Conservation (phyloP, 1,139 yeast genomes). For the Debaryomyces psychrophilus region DNA sequence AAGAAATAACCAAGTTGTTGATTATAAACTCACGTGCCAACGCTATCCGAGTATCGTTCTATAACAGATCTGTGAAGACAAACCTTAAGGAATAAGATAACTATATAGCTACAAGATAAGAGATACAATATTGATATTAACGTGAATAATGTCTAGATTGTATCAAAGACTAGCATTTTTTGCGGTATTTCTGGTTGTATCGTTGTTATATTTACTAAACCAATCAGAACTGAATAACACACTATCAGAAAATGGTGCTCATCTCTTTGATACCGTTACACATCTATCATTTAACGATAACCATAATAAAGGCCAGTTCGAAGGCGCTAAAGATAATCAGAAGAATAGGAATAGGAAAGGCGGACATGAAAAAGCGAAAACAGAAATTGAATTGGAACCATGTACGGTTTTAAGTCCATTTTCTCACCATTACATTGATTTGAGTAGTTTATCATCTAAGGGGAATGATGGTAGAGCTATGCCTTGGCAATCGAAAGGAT, state of each 20-base stretch:
- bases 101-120: neutral
- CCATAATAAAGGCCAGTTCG: conserved; percentile 4
- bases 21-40: neutral
- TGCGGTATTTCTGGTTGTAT: conserved; percentile 18
- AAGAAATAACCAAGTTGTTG: neutral
- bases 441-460: conserved; percentile 51
- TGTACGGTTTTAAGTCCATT: conserved; percentile 59
- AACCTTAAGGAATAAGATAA: neutral
- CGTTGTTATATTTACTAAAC: conserved; percentile 20
- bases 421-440: conserved; percentile 58
- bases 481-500: conserved; percentile 72
- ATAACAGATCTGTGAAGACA: neutral
- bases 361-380: conserved; percentile 16
- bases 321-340: neutral
- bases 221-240: conserved; percentile 15
- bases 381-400: conserved; percentile 33
- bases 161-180: conserved; percentile 24
- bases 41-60: neutral
- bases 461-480: conserved; percentile 47
- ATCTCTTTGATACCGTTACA: conserved; percentile 25
- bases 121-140: neutral
- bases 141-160: conserved; percentile 16
- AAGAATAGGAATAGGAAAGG: neutral
- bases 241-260: conserved; percentile 14
- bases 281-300: conserved; percentile 18